Evolutionary conservation across 2,329 filamentous ascomycete genomes (phyloP), one percentile per base, ranked within the genome.

Genomic region (Trichoderma sp.): DNA sequence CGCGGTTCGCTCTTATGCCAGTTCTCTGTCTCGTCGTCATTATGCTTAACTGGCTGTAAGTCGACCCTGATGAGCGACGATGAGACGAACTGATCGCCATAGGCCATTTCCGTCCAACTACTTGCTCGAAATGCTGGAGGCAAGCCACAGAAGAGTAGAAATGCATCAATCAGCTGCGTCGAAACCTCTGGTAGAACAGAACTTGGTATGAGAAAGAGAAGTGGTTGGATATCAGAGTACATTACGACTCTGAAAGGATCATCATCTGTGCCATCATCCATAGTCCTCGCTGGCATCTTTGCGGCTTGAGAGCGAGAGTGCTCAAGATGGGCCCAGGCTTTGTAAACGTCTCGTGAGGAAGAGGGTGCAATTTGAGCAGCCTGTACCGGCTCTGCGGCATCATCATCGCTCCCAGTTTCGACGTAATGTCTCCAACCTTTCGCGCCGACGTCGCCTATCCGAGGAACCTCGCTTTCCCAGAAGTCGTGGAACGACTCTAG

Each of bases 241-340:
- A 98, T 88, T 60, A 97, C 88, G 4, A 96, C 89, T 43, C 94
- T 88, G 75, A 92, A 97, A 0, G 94, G 92, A 77, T 98, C 95
- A 72, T 95, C 91, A 74, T 93, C 91, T 18, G 87, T 88, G 2
- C 89, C 86, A 30, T 94, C 90, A 78, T 98, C 94, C 73, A 92
- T 84, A 0, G 92, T 92, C 63, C 92, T 88, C 18, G 92, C 92
- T 6, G 94, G 93, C 71, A 90, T 83, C 53, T 83, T 84, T 9
- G 91, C 85, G 56, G 82, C 81, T 15, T 77, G 73, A 1, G 84
- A 83, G 32, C 82, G 83, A 12, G 83, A 80, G n/a, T 80, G 78
- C 77, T 97, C 94, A 14, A 85, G 73, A 0, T 76, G 76, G 1
- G 83, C 83, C 88, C 88, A 90, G 1, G 83, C 82, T 73, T 83